These are phyloP conservation scores for Solanum pinnatisectum DNA, from an alignment of 257 asterid species.

Conservation along the genomic window DNA sequence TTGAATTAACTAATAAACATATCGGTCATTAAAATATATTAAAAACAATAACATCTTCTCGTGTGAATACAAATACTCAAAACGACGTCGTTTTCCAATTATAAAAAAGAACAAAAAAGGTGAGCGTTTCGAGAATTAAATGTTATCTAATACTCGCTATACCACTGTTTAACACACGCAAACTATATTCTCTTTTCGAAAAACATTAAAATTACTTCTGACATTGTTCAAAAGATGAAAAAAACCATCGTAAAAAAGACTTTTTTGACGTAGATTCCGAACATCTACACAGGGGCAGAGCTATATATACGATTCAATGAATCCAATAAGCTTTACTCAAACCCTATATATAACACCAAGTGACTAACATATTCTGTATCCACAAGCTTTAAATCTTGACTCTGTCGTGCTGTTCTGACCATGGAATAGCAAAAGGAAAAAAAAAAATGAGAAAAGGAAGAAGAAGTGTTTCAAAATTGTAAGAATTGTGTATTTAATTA, in stretches of 20 bases:
- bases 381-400: background rate
- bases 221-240: background rate
- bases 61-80: background rate
- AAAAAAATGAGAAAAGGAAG: background rate
- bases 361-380: background rate
- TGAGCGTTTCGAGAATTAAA: background rate
- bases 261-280: background rate
- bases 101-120: background rate
- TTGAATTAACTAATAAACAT: background rate
- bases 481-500: background rate
- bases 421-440: background rate
- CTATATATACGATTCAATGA: background rate
- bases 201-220: background rate
- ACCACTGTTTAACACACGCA: background rate
- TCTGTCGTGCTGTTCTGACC: accelerated
- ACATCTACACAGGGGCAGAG: background rate
- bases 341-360: background rate
- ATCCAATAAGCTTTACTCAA: background rate
- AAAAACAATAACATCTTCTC: background rate
- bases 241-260: background rate
- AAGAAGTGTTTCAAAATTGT: background rate
- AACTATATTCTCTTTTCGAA: background rate
- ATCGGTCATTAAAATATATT: background rate
- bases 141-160: background rate
- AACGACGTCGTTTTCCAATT: background rate